Percentiles rank a stretch among this genome's conserved stretches.
Conservation (phyloP, 2,329 filamentous ascomycete species). For the Nigrograna mackinnonii region DNA sequence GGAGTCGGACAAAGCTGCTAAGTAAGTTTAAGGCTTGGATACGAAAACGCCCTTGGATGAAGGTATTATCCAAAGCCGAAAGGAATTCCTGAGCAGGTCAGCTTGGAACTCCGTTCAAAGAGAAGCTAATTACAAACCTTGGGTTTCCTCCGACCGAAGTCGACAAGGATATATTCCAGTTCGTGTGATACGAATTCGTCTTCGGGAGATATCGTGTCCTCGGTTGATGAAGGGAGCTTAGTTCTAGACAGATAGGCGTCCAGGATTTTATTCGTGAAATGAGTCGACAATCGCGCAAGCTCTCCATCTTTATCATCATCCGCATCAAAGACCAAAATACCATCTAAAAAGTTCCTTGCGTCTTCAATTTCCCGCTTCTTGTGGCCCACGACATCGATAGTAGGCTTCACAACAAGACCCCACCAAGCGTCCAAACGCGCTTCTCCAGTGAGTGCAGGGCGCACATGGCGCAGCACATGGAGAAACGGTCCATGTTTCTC, state of each 20-base stretch:
- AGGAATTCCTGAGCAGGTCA: conserved; percentile 63
- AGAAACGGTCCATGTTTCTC: conserved; percentile 70
- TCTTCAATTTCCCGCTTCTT: conserved; percentile 68
- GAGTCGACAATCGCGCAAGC: conserved; percentile 46
- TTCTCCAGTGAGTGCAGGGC: conserved; percentile 66
- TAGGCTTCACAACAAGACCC: conserved; percentile 63
- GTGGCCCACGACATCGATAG: conserved; percentile 60
- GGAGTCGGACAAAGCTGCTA: conserved; percentile 72
- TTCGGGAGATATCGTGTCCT: conserved; percentile 44
- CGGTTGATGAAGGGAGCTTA: conserved; percentile 37
- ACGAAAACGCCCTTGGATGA: conserved; percentile 67
- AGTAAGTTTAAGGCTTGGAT: conserved; percentile 68
- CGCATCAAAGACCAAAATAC: conserved; percentile 66
- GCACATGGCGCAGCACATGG: conserved; percentile 65
- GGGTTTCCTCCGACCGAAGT: conserved; percentile 69
- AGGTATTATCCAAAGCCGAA: conserved; percentile 64
- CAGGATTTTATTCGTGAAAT: conserved; percentile 59
- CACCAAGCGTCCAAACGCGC: conserved; percentile 73
- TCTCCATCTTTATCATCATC: conserved; percentile 57
- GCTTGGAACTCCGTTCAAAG: conserved; percentile 1
- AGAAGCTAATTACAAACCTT: conserved; percentile 46
- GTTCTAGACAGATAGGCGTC: conserved; percentile 49
- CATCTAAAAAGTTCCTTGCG: conserved; percentile 65
- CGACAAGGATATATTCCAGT: conserved; percentile 56
- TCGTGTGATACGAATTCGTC: conserved; percentile 53